Base-by-base conservation (phyloP, 768 basidiomycete genomes). In the Grammothele lineata region DNA sequence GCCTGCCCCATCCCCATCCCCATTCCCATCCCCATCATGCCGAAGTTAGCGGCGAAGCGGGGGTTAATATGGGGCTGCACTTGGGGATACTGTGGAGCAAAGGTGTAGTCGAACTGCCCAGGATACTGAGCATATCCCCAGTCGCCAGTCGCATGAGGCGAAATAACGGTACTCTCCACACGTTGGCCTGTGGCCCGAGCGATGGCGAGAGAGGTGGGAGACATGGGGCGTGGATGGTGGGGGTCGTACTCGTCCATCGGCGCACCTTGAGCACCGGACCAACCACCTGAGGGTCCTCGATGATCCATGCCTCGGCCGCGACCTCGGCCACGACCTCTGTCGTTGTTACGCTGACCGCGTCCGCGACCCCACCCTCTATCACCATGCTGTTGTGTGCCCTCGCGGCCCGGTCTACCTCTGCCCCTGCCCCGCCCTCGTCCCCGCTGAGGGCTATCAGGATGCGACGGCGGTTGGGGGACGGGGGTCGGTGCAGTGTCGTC, bases 61-160 rank as follows among this genome's bases (percentile, higher is more conserved):
- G 88, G 88, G 56, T 91, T 90, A 48, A 91, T 90, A 58, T 91
- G 88, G 5, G 88, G 88, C 54, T 88, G 85, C n/a, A 88, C 70
- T 59, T 71, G 60, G 24, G 56, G 43, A 26, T 59, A 50, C 23
- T 55, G 53, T 37, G 54, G 54, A 22, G 50, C 53, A 33, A 50
- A 58, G 12, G 47, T 41, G 43, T 46, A 57, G 36, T 50, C 48
- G 15, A 47, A 52, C 5, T 57, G 57, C 30, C 42, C 39, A 11
- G 55, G 26, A 24, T 53, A 51, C 25, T 58, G 59, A 15, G 51
- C 46, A 39, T 56, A 51, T 8, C 46, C 39, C 61, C 59, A 57
- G 2, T 42, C 41, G 32, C 41, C 47, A 15, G 47, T 48, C 7
- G 8, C 42, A 12, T 22, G 50, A 14, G 51, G 27, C 22, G 55